Evolutionary conservation across 2,329 filamentous ascomycete species (phyloP).

Genomic region (Hymenoscyphus infarciens): DNA sequence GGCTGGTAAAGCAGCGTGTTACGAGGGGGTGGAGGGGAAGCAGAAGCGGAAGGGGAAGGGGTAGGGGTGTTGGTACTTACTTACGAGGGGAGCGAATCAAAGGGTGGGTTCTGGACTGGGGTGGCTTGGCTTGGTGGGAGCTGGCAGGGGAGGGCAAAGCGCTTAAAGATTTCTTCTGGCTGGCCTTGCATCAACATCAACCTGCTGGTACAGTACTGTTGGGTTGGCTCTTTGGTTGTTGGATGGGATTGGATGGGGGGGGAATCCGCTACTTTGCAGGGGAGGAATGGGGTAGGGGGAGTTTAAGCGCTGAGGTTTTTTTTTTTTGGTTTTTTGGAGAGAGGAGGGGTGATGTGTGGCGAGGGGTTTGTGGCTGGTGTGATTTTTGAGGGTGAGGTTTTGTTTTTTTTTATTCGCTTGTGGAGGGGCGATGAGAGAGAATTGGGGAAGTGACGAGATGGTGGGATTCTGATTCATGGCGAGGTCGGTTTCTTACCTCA

Average conservation of each 20-base stretch:
- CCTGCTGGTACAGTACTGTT: no score
- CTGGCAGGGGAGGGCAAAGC: neutral
- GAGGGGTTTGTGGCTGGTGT: conserved; percentile 1
- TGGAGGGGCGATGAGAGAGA: no score
- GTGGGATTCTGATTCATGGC: no score
- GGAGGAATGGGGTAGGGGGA: no score
- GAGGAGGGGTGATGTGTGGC: neutral
- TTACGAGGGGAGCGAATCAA: neutral
- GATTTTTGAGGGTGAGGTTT: neutral
- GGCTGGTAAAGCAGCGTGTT: neutral
- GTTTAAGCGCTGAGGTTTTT: conserved; percentile 5
- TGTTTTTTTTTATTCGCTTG: neutral
- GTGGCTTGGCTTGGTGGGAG: neutral
- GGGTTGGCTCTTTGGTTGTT: neutral
- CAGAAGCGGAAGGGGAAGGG: no score
- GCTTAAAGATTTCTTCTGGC: neutral
- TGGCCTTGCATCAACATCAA: no score
- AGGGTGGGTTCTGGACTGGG: neutral
- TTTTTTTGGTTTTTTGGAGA: no score
- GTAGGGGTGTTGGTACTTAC: no score
- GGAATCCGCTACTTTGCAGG: neutral
- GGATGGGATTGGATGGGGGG: neutral
- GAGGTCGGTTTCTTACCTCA: no score
- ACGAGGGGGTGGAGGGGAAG: neutral
- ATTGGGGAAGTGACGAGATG: no score